A percentile compares a stretch with the other conserved stretches of the same genome.
phyloP scores from a whole-genome alignment of 1,139 yeast genomes.

The Nakaseomyces sp. region DNA sequence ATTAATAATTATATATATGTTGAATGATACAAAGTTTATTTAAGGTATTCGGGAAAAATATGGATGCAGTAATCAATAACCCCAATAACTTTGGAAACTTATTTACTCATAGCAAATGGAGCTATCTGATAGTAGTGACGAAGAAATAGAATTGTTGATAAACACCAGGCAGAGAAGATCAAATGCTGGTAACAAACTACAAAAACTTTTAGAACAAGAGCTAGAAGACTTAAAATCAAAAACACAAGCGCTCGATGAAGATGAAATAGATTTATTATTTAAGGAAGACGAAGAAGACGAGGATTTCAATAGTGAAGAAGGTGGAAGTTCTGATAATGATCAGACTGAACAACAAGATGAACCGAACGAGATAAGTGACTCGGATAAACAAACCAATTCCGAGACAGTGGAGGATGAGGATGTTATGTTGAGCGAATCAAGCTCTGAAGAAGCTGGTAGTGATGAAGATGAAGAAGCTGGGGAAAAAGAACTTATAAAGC shows the following conservation, averaged over 20 bases:
- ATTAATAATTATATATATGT: too few relatives aligned
- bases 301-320: conserved; percentile 47
- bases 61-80: too few relatives aligned
- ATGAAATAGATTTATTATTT: conserved; percentile 64
- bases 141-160: conserved; percentile 12
- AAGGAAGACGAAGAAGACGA: conserved; percentile 79
- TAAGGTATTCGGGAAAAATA: too few relatives aligned
- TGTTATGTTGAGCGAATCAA: conserved; percentile 37
- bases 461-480: conserved; percentile 55
- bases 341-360: conserved; percentile 18
- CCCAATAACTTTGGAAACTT: too few relatives aligned
- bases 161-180: conserved; percentile 62
- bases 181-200: conserved; percentile 84
- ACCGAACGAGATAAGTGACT: conserved; percentile 13
- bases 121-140: conserved; percentile 8
- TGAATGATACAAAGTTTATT: too few relatives aligned
- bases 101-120: too few relatives aligned
- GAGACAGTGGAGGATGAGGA: conserved; percentile 34
- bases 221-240: conserved; percentile 32
- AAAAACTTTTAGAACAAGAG: conserved; percentile 66
- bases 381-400: conserved; percentile 11
- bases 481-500: conserved; percentile 51
- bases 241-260: conserved; percentile 47
- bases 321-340: conserved; percentile 20
- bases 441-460: conserved; percentile 23